Evolutionary conservation across 2,329 filamentous ascomycete species (phyloP), one percentile per base, ranked within the genome.

Genomic region (Cryphonectria nitschkei): DNA sequence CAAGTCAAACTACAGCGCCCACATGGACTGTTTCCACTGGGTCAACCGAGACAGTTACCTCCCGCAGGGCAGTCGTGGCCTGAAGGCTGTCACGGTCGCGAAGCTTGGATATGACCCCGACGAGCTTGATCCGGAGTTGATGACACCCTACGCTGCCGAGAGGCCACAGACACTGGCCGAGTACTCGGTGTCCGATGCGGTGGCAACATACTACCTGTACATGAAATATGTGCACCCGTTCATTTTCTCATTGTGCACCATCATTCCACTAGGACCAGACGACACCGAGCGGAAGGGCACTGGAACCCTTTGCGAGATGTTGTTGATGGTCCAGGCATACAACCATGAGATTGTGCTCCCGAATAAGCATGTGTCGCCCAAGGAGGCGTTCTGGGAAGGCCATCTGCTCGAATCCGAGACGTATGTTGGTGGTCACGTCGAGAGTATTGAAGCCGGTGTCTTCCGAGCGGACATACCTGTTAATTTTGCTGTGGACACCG

Each of bases 141-240:
- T 99, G 97, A 97, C 94, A 66, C 94, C 93, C 6, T 93, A 92
- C 88, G 96, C 96, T 22, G 90, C 86, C 72, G 96, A 99, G 82
- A 88, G 94, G 74, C 96, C 96, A 0, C 96, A 99, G 79, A 97
- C 94, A 0, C 85, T 99, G 67, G 95, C 96, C 11, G 96, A 99
- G 78, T 99, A 99, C 82, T 99, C 97, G 0, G 96, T 99, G 61
- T 99, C 97, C 77, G 97, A 99, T 86, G 97, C 97, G 13, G 96
- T 99, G 66, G 96, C 96, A 32, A 99, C 96, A 0, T 99, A 99
- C 80, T 99, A 99, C 79, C 84, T 99, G 73, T 99, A 99, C 86
- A 99, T 99, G 97, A 99, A 99, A 91, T 99, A 99, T 80, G 93
- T 99, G n/a, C 96, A 99, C 80, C 96, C 96, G 3, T 99, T 99